Evolutionary conservation across 2,329 filamentous ascomycete genomes (phyloP).

Genomic region (Venturia effusa): DNA sequence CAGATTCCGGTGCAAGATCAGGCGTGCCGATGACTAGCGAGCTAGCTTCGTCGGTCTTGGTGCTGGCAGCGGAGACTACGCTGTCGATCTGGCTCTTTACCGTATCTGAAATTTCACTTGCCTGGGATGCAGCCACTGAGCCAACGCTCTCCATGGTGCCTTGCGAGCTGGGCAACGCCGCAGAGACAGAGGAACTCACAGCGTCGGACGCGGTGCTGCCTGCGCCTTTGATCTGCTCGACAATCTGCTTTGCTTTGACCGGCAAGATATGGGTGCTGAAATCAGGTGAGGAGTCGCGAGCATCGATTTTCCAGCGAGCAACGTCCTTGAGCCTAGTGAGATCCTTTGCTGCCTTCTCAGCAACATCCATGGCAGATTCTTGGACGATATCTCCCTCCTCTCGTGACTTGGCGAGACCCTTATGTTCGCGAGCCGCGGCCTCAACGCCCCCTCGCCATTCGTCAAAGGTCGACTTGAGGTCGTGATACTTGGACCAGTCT

Average conservation of each 20-base stretch:
- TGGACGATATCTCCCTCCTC: constrained; percentile 59
- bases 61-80: constrained; percentile 19
- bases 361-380: constrained; percentile 67
- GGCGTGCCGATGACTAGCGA: constrained; percentile 8
- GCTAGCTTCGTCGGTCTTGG: constrained; percentile 5
- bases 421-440: constrained; percentile 62
- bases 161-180: not conserved
- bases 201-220: constrained; percentile 19
- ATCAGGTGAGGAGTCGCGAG: constrained; percentile 63
- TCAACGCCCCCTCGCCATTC: constrained; percentile 79
- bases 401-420: constrained; percentile 57
- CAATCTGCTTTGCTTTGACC: constrained; percentile 37
- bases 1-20: constrained; percentile 17
- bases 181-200: constrained; percentile 11
- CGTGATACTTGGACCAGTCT: constrained; percentile 92
- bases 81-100: not conserved
- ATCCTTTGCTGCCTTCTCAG: constrained; percentile 69
- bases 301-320: constrained; percentile 70
- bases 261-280: constrained; percentile 61
- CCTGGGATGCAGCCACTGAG: constrained; percentile 16
- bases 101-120: not conserved
- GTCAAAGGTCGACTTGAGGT: constrained; percentile 69
- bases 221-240: constrained; percentile 22
- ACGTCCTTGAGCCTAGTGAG: constrained; percentile 73
- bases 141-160: constrained; percentile 17